Conservation (phyloP, 2,329 filamentous ascomycete species). For the Cordyceps tenuipes region DNA sequence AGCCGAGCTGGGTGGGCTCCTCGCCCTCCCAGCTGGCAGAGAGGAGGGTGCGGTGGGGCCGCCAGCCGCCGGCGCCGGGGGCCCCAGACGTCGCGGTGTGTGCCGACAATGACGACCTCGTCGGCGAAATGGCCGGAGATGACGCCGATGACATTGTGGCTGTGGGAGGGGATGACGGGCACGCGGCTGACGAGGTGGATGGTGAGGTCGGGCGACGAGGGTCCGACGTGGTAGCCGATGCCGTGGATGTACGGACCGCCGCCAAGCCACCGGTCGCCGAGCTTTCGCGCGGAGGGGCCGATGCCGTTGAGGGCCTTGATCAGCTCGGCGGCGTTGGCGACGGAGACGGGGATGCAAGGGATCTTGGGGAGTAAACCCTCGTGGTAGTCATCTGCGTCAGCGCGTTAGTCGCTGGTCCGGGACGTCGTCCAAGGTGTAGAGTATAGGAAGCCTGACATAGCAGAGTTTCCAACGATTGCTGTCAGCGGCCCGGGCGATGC, state of each 20-base stretch:
- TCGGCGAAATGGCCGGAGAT: constrained; percentile 71
- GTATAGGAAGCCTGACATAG: too few species aligned
- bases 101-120: constrained; percentile 66
- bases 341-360: constrained; percentile 75
- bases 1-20: constrained; percentile 74
- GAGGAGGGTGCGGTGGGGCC: constrained; percentile 71
- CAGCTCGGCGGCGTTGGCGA: constrained; percentile 65
- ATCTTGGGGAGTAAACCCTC: constrained; percentile 61
- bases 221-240: constrained; percentile 34
- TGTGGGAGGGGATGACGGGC: constrained; percentile 34
- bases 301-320: constrained; percentile 71
- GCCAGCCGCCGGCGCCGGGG: too few species aligned
- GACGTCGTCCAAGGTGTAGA: too few species aligned
- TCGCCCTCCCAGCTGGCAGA: constrained; percentile 65
- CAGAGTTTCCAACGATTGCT: too few species aligned
- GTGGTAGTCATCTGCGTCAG: constrained; percentile 28
- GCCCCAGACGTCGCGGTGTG: constrained; percentile 78
- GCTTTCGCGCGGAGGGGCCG: constrained; percentile 58
- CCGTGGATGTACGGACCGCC: constrained; percentile 33
- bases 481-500: constrained; percentile 19
- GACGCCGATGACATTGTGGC: constrained; percentile 69
- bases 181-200: constrained; percentile 60
- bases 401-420: constrained; percentile 23
- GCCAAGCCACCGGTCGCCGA: constrained; percentile 52
- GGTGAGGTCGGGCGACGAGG: constrained; percentile 42